phyloP scores from a whole-genome alignment of 2,329 filamentous ascomycete genomes.

The Curvularia lunata region DNA sequence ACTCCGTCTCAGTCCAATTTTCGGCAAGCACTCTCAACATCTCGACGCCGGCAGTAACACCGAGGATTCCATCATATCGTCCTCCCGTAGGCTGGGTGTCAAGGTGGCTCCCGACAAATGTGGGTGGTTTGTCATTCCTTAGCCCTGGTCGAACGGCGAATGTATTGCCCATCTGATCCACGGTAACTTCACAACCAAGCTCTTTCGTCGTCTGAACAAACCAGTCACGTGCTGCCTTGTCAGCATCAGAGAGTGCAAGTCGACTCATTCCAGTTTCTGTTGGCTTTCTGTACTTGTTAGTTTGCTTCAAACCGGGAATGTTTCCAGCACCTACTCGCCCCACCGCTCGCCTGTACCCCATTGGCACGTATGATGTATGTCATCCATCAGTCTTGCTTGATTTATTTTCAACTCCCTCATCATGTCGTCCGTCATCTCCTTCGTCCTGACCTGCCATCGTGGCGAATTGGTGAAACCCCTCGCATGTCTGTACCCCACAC shows the following conservation, averaged over 20 bases:
- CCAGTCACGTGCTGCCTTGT: conserved; percentile 77
- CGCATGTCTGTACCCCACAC: conserved; percentile 12
- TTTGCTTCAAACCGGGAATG: not conserved
- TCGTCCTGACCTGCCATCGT: conserved; percentile 48
- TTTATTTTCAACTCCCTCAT: conserved; percentile 63
- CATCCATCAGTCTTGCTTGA: conserved; percentile 64
- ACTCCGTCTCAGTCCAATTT: conserved; percentile 70
- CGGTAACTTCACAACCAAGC: conserved; percentile 69
- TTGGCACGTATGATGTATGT: conserved; percentile 69
- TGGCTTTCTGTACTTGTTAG: conserved; percentile 47
- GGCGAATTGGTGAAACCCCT: conserved; percentile 42
- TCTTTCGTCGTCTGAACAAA: conserved; percentile 68
- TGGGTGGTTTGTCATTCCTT: conserved; percentile 63
- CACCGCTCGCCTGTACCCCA: conserved; percentile 71
- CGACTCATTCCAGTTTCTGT: conserved; percentile 80
- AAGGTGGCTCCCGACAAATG: conserved; percentile 72
- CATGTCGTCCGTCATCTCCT: conserved; percentile 59
- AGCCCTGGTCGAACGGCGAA: conserved; percentile 74
- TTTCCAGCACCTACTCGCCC: conserved; percentile 61
- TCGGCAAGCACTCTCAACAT: conserved; percentile 73
- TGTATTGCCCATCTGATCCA: conserved; percentile 81
- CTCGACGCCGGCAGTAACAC: conserved; percentile 75
- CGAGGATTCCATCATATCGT: conserved; percentile 78
- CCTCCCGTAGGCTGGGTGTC: conserved; percentile 66
- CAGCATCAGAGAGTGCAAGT: conserved; percentile 72